Evolutionary conservation across 2,329 filamentous ascomycete species (phyloP).

Genomic region (Tolypocladium album): DNA sequence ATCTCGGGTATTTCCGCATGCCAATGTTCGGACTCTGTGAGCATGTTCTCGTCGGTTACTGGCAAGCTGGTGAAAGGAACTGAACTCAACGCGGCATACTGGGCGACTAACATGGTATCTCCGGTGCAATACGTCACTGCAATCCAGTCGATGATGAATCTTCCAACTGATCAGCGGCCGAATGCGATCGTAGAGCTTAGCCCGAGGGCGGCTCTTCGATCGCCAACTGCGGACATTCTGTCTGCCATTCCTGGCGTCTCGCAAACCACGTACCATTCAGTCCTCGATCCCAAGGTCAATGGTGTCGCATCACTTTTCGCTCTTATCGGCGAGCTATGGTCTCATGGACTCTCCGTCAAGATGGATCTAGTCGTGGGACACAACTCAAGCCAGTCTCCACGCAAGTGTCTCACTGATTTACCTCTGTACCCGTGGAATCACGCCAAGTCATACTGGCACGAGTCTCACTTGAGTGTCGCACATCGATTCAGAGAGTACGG

Average conservation of each 20-base stretch:
- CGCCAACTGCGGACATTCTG: conserved; percentile 25
- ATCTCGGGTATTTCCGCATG: conserved; percentile 12
- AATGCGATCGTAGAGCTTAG: conserved; percentile 30
- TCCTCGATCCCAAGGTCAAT: conserved; percentile 14
- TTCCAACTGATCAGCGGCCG: conserved; percentile 15
- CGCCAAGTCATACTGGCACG: conserved; percentile 39
- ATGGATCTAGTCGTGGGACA: conserved; percentile 18
- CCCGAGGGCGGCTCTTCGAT: conserved; percentile 24
- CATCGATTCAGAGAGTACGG: conserved; percentile 32
- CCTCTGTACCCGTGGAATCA: conserved; percentile 47
- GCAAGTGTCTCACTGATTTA: conserved; percentile 30
- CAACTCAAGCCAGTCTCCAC: conserved; percentile 3
- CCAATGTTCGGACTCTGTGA: conserved; percentile 6
- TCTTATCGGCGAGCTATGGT: conserved; percentile 25
- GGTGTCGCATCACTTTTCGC: conserved; percentile 16
- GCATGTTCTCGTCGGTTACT: conserved; percentile 32
- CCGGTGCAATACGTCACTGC: conserved; percentile 33
- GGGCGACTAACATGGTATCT: conserved; percentile 33
- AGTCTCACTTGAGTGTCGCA: conserved; percentile 33
- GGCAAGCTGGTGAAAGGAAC: conserved; percentile 13
- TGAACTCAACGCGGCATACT: conserved; percentile 27
- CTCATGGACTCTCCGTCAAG: conserved; percentile 18
- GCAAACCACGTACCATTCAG: conserved; percentile 13
- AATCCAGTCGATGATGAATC: conserved; percentile 21
- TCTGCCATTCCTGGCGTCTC: conserved; percentile 2